These are phyloP conservation scores for Kregervanrija fluxuum DNA, from an alignment of 805 yeast species.

Conservation along the genomic window DNA sequence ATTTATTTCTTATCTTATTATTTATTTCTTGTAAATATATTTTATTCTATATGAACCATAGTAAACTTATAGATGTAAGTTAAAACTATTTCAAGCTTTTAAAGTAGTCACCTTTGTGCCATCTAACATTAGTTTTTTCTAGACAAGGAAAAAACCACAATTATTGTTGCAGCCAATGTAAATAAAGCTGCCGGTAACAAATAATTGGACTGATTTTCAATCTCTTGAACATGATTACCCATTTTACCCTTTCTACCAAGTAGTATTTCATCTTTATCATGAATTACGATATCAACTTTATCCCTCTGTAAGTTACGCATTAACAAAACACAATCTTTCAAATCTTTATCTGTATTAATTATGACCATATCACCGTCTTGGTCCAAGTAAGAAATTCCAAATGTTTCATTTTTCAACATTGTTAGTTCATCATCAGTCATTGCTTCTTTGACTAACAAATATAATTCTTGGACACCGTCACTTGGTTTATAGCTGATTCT, in stretches of 20 bases:
- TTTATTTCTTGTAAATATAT: no score
- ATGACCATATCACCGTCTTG: conserved; percentile 81
- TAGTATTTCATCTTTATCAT: conserved; percentile 46
- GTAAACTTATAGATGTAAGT: no score
- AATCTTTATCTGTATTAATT: conserved; percentile 66
- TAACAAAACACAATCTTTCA: conserved; percentile 62
- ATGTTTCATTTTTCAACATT: conserved; percentile 28
- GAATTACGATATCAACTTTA: conserved; percentile 68
- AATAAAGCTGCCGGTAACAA: conserved; percentile 61
- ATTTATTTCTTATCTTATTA: no score
- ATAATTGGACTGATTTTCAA: conserved; percentile 34
- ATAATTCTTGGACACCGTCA: conserved; percentile 47
- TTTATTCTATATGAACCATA: no score
- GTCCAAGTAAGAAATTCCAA: conserved; percentile 58
- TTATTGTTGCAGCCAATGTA: conserved; percentile 50
- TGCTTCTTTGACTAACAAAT: conserved; percentile 36
- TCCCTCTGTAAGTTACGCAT: conserved; percentile 41
- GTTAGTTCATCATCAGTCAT: conserved; percentile 12
- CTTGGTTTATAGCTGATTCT: conserved; percentile 52
- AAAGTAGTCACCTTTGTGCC: not conserved
- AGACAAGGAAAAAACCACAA: conserved; percentile 48
- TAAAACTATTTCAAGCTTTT: no score
- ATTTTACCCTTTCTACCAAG: conserved; percentile 10
- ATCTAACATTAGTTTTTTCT: conserved; percentile 26
- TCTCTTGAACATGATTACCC: conserved; percentile 28